These are phyloP conservation scores for Aspergillus fructus DNA, from an alignment of 2,329 filamentous ascomycete genomes.

Conservation along the genomic window DNA sequence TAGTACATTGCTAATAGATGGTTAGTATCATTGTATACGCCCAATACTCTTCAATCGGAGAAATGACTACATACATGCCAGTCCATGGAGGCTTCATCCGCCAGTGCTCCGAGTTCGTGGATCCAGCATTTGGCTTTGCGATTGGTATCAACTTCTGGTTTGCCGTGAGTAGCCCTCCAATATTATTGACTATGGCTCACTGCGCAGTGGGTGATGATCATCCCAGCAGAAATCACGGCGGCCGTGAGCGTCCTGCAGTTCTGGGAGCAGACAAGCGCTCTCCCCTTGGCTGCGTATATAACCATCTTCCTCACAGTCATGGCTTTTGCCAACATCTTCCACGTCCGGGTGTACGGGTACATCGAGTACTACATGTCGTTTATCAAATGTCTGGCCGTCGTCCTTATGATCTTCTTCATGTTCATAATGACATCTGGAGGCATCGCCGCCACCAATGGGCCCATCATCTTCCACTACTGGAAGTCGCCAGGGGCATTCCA, in stretches of 20 bases:
- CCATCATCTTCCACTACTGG: constrained; percentile 34
- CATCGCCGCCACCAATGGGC: constrained; percentile 30
- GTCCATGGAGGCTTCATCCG: constrained; percentile 36
- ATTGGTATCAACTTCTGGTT: constrained; percentile 38
- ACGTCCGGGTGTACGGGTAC: constrained; percentile 28
- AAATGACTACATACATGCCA: constrained; percentile 33
- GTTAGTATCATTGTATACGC: constrained; percentile 32
- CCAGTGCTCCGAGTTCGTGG: constrained; percentile 26
- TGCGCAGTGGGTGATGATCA: constrained; percentile 5
- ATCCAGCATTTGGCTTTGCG: constrained; percentile 35
- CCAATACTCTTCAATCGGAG: constrained; percentile 32
- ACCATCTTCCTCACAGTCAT: constrained; percentile 32
- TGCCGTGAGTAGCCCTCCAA: constrained; percentile 12
- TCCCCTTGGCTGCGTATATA: constrained; percentile 34
- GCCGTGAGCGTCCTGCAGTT: constrained; percentile 33
- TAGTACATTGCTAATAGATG: background rate
- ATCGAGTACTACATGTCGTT: constrained; percentile 28
- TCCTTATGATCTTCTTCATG: constrained; percentile 35
- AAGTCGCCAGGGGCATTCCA: constrained; percentile 29
- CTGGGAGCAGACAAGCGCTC: constrained; percentile 26
- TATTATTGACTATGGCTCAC: too few relatives aligned
- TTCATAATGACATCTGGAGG: constrained; percentile 38
- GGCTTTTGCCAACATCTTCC: constrained; percentile 27
- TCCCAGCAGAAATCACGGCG: constrained; percentile 36
- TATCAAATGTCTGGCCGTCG: constrained; percentile 30